Evolutionary conservation across 176 grass and related monocot species (phyloP), one percentile per base, ranked within the genome.

Genomic region (Rhipidocladum racemiflorum): DNA sequence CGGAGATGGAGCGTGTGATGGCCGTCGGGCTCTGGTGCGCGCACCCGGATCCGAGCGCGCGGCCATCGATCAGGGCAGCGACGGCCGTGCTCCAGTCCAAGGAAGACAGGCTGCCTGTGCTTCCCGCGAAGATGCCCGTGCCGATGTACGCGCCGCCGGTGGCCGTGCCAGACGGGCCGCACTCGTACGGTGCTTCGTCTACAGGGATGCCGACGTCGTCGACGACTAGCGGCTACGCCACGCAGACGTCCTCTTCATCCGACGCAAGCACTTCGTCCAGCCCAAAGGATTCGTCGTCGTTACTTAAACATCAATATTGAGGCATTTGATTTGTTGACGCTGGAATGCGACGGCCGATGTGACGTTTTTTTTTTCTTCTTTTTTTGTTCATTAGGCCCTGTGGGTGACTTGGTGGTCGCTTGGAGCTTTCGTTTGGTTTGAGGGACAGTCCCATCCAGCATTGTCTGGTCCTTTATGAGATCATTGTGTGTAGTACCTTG

Each of bases 21-120:
- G 79, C 65, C 16, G 83, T 88, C 11, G 89, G 89, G 36, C 44
- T 91, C 30, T 91, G 89, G 89, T 91, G 85, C 7, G 85, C 76
- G 8, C 86, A 92, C 67, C 83, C 90, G 1, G 82, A 88, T 4
- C 43, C 44, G 43, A 60, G 48, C 2, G 60, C 44, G 18, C 64
- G 90, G 15, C 87, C 90, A 1, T 64, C 78, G 4, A 92, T 92
- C 4, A 79, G 53, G 23, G 72, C 75, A 14, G 86, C 78, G 0
- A 80, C 86, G 45, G 60, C 30, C 15, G 74, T 48, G 7, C 72
- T 92, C 23, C 65, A 86, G 6, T 89, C 73, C 24, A 75, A 84
- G 55, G 40, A 75, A 13, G 70, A 70, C 34, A 10, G 3, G 11
- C 32, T 86, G 44, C 86, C 90, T 0, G 38, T 49, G 40, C 78